Evolutionary conservation across 2,329 filamentous ascomycete species (phyloP), one percentile per base, ranked within the genome.

Genomic region (Nemania sp.): DNA sequence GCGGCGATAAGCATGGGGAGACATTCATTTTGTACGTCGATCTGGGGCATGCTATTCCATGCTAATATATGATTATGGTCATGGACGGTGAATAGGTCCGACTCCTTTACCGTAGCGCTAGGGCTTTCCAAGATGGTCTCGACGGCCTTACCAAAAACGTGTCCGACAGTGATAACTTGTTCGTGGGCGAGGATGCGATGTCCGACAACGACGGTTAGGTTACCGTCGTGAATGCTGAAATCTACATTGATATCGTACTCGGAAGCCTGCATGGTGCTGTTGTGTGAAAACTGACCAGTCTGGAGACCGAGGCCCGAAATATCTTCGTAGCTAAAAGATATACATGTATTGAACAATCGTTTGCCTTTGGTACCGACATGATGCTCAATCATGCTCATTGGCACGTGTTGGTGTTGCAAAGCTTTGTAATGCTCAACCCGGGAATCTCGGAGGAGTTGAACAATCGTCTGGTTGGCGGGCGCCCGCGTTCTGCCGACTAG

Each of bases 31-130:
- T 73, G 74, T 67, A 76, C 73, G 5, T 78, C 75, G 1, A 78
- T 74, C 2, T 76, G 76, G 0, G 73, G 70, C 32, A 78, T 77
- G 64, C 78, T 78, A 52, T 82, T 83, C 74, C 84, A 85, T 5
- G 79, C 77, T 7, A 81, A 69, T 43, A 87, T 79, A 57, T 85
- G 82, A 4, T 80, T 76, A 62, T 81, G 80, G 65, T 87, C 84
- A 9, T 80, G 75, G 49, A 83, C 80, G 12, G 79, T 85, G 65
- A 87, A 85, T 2, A 84, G 74, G 68, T 85, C 80, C 25, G 82
- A 72, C 18, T 81, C 73, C 5, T 74, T 78, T 52, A 85, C 73
- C 3, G 74, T 71, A 15, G 73, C 74, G 10, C 76, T 74, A 0
- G 80, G 78, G 3, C 72, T 69, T 2, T 76, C 72, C 12, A 86